Conservation (phyloP, 192 early-diverging fungal species). For the Obelidium mucronatum region DNA sequence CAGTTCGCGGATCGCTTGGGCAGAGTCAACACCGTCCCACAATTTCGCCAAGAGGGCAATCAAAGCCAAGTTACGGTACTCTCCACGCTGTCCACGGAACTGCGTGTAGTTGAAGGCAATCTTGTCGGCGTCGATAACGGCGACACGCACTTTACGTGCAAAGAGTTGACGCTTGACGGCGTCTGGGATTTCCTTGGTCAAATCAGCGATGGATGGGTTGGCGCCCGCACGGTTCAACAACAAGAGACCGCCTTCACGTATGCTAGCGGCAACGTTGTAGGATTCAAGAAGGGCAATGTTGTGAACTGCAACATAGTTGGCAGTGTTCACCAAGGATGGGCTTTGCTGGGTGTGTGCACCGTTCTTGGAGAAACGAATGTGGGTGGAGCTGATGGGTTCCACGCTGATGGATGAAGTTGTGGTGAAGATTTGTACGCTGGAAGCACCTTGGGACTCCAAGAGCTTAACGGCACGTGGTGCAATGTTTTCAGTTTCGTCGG, state of each 20-base stretch:
- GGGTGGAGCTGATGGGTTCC: constrained; percentile 65
- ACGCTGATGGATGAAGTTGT: constrained; percentile 64
- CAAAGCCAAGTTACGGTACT: constrained; percentile 67
- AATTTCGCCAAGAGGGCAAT: constrained; percentile 63
- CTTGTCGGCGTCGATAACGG: constrained; percentile 67
- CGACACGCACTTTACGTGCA: constrained; percentile 60
- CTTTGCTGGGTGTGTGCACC: constrained; percentile 38
- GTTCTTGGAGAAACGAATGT: constrained; percentile 59
- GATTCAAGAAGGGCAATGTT: constrained; percentile 61
- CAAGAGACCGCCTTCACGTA: constrained; percentile 59
- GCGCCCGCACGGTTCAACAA: constrained; percentile 64
- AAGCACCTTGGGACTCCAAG: constrained; percentile 45
- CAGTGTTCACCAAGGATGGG: constrained; percentile 50
- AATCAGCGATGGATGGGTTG: constrained; percentile 63
- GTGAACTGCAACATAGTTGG: constrained; percentile 71
- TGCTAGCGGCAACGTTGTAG: constrained; percentile 66
- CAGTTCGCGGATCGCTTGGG: constrained; percentile 23
- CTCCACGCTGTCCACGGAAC: constrained; percentile 51
- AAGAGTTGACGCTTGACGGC: constrained; percentile 65
- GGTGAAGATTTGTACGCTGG: constrained; percentile 49
- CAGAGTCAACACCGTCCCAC: constrained; percentile 38
- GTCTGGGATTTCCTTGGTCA: constrained; percentile 71
- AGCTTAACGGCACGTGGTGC: constrained; percentile 41
- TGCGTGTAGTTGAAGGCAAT: constrained; percentile 67
- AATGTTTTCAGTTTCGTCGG: constrained; percentile 63